Evolutionary conservation across 352 stramenopile species (phyloP), one percentile per base, ranked within the genome.

Genomic region (Phytophthora podocarpi): DNA sequence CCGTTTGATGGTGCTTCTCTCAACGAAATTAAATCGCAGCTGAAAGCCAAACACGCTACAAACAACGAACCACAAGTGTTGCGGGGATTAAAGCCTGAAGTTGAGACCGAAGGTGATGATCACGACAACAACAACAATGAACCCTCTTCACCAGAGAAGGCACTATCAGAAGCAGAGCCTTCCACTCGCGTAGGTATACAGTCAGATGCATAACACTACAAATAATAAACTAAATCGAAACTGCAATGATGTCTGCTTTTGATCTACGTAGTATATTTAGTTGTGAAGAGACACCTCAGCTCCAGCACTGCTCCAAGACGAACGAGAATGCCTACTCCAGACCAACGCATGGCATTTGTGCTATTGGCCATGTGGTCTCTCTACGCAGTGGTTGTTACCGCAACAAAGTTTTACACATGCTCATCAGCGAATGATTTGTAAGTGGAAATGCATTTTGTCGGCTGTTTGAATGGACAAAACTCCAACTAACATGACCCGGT

Each of bases 1-100:
- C 70, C 77, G 10, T 88, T 91, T 23, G 80, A 88, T 43, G 67
- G 53, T 27, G 61, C 70, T 8, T 85, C 80, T 4, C 74, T 90
- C 18, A 78, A 70, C 18, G 80, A 87, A 59, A 87, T 89, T 52
- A 80, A 78, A 28, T 70, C 63, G 4, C 73, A 84, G 52, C 57
- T 91, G 26, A 67, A 77, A 35, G 78, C 64, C 9, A 90, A 87
- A 56, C 78, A 91, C 51, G 54, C 51, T 0, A 50, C 46, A 6
- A 69, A 43, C 10, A 67, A 65, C 11, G 47, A 46, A 8, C 51
- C 56, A 27, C 48, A 64, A 7, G 43, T 54, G 8, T 20, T 35
- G 8, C 45, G 36, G 6, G 16, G 16, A 9, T 63, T 40, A 21
- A 67, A 65, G 16, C 59, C 66, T 28, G 67, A 78, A 47, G 21